Evolutionary conservation across 495 filamentous ascomycete genomes (phyloP), one percentile per base, ranked within the genome.

Genomic region (Daldinia grandis): DNA sequence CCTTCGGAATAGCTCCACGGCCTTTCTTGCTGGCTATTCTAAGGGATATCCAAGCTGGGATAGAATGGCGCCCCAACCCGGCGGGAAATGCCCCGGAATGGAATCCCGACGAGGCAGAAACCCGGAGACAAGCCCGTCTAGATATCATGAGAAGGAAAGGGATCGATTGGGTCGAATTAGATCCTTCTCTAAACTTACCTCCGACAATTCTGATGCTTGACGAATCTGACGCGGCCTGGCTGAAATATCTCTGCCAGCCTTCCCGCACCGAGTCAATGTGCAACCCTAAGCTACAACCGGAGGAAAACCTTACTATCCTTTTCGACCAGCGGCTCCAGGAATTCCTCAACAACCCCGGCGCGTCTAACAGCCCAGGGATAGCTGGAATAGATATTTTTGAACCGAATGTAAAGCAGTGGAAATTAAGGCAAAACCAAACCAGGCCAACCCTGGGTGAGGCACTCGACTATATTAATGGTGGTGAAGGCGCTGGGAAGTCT

Each of bases 11-110:
- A 38, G 73, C 75, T 28, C 75, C 75, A 53, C 73, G 75, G 30
- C 49, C 68, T n/a, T 64, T 77, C 5, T 24, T 77, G 53, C 40
- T 70, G 30, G 59, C 73, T 14, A 74, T 77, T 31, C 21, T 77
- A 17, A 64, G 71, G 58, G 75, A 77, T 60, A 76, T 77, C 30
- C 59, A 74, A 53, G 70, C 70, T 8, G 75, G 73, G 35, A 71
- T 62, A 6, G 33, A 51, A 17, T 73, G 38, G 55, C 6, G 49
- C n/a, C 58, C 59, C 8, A 53, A 17, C 21, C 27, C 21, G 14
- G 4, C 27, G 8, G 9, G 30, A 5, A 14, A 31, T 57, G 5
- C 53, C 7, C 69, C 53, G 0, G 27, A 35, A 9, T 73, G 38
- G 55, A 2, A 27, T 8, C 58, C 59, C 5, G 59, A 17, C 21